Percentiles rank a stretch among this genome's conserved stretches.
phyloP scores from a whole-genome alignment of 257 asterid genomes.

The Solanum medicagineum region DNA sequence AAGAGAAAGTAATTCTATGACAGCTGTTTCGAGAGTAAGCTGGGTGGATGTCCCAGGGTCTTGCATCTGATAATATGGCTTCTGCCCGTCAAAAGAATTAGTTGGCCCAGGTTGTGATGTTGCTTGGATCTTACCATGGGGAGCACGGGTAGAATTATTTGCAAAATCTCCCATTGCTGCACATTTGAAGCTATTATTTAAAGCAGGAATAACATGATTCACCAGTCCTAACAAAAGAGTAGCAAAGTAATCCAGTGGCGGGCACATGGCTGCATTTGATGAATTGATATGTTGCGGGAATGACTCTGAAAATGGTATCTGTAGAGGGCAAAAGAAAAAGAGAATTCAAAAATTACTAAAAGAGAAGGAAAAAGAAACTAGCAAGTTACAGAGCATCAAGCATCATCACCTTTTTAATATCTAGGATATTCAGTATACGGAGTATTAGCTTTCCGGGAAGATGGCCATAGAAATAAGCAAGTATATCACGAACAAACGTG shows the following conservation, averaged over 20 bases:
- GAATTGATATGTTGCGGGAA: conserved; percentile 86
- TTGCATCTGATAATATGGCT: conserved; percentile 86
- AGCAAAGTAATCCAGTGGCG: conserved; percentile 91
- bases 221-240: conserved; percentile 76
- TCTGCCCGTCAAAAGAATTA: conserved; percentile 55
- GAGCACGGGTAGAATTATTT: conserved; percentile 29
- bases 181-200: conserved; percentile 46
- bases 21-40: conserved; percentile 93
- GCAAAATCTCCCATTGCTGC: conserved; percentile 49
- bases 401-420: conserved; percentile 66
- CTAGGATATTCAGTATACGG: conserved; percentile 66
- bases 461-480: conserved; percentile 93
- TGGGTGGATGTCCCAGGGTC: conserved; percentile 96
- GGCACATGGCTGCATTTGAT: conserved; percentile 61
- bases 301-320: conserved; percentile 94
- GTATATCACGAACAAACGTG: conserved; percentile 95
- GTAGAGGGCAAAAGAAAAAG: conserved; percentile 55
- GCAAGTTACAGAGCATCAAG: neutral
- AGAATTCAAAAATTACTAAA: conserved; percentile 3
- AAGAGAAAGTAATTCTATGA: conserved; percentile 86
- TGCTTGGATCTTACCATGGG: conserved; percentile 42
- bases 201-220: conserved; percentile 83
- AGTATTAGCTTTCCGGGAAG: conserved; percentile 84
- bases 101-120: conserved; percentile 51
- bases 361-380: neutral